Evolutionary conservation across 495 filamentous ascomycete species (phyloP).

Genomic region (Aeminium ludgeri): DNA sequence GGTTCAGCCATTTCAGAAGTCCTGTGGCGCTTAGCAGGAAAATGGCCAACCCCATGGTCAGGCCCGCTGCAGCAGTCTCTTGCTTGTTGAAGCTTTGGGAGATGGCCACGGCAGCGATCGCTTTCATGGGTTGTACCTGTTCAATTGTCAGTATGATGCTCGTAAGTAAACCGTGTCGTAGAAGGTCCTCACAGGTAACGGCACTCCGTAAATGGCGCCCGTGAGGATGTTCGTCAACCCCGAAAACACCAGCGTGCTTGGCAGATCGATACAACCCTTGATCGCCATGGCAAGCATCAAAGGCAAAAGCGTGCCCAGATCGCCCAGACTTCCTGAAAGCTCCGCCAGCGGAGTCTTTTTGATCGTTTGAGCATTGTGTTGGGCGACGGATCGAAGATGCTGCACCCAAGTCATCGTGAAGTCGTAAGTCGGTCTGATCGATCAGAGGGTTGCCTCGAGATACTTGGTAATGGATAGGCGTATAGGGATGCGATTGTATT

Average conservation of each 20-base stretch:
- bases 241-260: conserved; percentile 72
- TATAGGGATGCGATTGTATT: too few species aligned
- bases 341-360: conserved; percentile 49
- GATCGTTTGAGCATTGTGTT: conserved; percentile 35
- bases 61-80: conserved; percentile 61
- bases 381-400: conserved; percentile 14
- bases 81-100: conserved; percentile 43
- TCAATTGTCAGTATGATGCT: background rate
- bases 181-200: conserved; percentile 53
- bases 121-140: conserved; percentile 30
- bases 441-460: too few species aligned
- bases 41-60: conserved; percentile 55
- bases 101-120: conserved; percentile 77
- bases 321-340: conserved; percentile 78
- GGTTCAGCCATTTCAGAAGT: conserved; percentile 48
- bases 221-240: conserved; percentile 74
- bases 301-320: conserved; percentile 80
- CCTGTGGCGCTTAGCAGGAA: conserved; percentile 63
- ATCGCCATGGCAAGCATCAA: conserved; percentile 69
- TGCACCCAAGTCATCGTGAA: background rate
- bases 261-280: conserved; percentile 57
- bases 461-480: too few species aligned
- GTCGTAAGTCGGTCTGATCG: too few species aligned
- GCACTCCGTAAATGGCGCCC: conserved; percentile 67
- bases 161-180: conserved; percentile 5